Evolutionary conservation across 2,329 filamentous ascomycete species (phyloP).

Genomic region (Ophiostoma piceae): DNA sequence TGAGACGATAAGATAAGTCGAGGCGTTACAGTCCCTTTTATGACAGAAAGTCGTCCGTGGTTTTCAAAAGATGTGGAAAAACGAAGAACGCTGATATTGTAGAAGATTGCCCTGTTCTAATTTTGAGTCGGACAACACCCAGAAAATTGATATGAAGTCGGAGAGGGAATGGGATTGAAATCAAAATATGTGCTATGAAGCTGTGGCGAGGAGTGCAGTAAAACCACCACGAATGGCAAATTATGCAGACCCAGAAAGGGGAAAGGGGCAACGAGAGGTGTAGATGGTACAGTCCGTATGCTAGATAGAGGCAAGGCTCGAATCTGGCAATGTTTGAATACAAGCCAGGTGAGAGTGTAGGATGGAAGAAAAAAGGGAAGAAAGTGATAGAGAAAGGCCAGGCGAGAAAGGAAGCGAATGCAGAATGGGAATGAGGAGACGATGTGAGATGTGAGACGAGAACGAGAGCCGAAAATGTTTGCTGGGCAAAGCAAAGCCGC

Average conservation of each 20-base stretch:
- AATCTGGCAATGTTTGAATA: neutral
- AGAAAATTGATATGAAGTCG: neutral
- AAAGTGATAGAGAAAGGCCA: neutral
- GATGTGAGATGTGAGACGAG: neutral
- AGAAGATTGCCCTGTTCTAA: neutral
- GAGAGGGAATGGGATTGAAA: neutral
- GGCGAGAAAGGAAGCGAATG: neutral
- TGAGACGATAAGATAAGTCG: conserved; percentile 9
- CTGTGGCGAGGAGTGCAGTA: neutral
- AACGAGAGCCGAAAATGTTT: neutral
- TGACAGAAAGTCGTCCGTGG: neutral
- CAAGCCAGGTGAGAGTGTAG: neutral
- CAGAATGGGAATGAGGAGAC: neutral
- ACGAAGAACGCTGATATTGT: neutral
- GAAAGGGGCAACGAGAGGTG: neutral
- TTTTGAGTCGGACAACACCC: neutral
- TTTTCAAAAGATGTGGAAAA: neutral
- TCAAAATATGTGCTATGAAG: neutral
- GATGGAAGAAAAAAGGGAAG: neutral
- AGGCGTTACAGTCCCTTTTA: neutral
- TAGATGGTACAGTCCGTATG: neutral
- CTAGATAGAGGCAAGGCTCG: neutral
- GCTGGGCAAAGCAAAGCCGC: neutral
- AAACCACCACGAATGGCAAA: neutral
- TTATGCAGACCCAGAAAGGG: neutral